Percentiles rank a stretch among this genome's conserved stretches.
Conservation (phyloP, 345 rosid genomes). For the Hibiscus mutabilis region DNA sequence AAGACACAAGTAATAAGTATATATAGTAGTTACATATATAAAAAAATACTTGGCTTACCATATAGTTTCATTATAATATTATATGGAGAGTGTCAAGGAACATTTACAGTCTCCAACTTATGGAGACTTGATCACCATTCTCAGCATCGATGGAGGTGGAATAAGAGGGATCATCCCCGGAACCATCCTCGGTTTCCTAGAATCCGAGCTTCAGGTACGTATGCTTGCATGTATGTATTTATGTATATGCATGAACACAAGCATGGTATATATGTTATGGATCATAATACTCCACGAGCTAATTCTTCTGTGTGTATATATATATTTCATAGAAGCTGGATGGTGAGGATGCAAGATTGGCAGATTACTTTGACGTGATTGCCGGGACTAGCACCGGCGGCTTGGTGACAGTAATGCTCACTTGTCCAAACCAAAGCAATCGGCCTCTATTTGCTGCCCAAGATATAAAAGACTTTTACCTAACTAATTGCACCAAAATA, state of each 20-base stretch:
- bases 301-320: too few species aligned
- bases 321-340: too few species aligned
- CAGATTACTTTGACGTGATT: too few species aligned
- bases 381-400: too few species aligned
- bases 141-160: neutral
- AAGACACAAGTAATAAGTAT: too few species aligned
- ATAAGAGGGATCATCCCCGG: neutral
- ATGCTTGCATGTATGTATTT: neutral
- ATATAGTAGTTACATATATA: too few species aligned
- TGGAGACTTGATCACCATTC: neutral
- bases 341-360: too few species aligned
- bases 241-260: neutral
- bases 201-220: constrained; percentile 33
- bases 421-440: constrained; percentile 8
- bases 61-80: too few species aligned
- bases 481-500: constrained; percentile 43
- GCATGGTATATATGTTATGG: neutral
- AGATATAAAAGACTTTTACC: constrained; percentile 50
- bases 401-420: too few species aligned
- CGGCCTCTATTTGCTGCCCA: constrained; percentile 51
- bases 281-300: neutral
- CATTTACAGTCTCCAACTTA: neutral
- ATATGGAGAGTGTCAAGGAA: neutral
- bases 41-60: too few species aligned
- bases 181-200: neutral